These are phyloP conservation scores for Aspergillus sp. DNA, from an alignment of 2,329 filamentous ascomycete genomes.

Conservation along the genomic window DNA sequence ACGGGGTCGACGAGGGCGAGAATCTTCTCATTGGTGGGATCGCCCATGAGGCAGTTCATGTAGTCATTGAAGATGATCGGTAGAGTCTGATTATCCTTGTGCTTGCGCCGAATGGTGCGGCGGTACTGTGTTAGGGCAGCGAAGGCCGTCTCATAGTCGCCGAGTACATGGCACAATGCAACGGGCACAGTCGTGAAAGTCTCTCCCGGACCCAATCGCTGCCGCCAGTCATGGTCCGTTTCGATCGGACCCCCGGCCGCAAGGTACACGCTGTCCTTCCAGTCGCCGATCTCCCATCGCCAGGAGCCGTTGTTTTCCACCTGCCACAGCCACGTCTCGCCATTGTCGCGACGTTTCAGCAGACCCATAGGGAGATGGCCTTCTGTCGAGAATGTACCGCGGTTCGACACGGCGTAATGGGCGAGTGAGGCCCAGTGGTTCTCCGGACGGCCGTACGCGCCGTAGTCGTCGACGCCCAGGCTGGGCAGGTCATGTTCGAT, in stretches of 20 bases:
- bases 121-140: constrained; percentile 35
- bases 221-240: constrained; percentile 35
- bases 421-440: constrained; percentile 25
- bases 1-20: constrained; percentile 35
- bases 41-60: constrained; percentile 48
- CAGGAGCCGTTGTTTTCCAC: constrained; percentile 44
- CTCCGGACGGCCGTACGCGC: constrained; percentile 26
- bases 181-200: constrained; percentile 31
- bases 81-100: constrained; percentile 34
- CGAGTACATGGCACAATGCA: constrained; percentile 30
- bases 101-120: constrained; percentile 33
- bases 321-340: constrained; percentile 42
- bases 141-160: constrained; percentile 30
- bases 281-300: constrained; percentile 44
- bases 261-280: constrained; percentile 38
- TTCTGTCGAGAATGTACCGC: constrained; percentile 36
- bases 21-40: constrained; percentile 41
- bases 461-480: constrained; percentile 34
- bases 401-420: constrained; percentile 31
- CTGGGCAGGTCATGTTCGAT: constrained; percentile 30
- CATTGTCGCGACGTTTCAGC: constrained; percentile 25
- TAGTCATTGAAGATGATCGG: constrained; percentile 47
- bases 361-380: constrained; percentile 38
- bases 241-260: constrained; percentile 32
- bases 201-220: constrained; percentile 28